Base-by-base conservation (phyloP, 2,329 filamentous ascomycete species). In the Pseudocercospora crystallina region DNA sequence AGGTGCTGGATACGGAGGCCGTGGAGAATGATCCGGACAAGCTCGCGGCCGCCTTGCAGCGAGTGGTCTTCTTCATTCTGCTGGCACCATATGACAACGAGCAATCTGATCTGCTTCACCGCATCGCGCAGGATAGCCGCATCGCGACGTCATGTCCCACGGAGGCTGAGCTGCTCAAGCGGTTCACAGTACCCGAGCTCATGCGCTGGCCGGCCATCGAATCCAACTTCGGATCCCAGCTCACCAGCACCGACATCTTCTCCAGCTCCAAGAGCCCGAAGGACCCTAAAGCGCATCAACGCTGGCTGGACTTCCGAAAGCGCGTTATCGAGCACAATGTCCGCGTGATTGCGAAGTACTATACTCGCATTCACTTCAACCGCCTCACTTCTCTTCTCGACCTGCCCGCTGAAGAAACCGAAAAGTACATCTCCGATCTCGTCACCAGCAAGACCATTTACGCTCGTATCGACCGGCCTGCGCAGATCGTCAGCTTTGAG, bases 271-370 rank as follows among this genome's bases (percentile, higher is more conserved):
- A 86, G 5, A 76, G 57, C 43, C 41, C 50, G 38, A 68, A 79
- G 38, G 90, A 96, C 62, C 80, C 86, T 54, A 92, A 96, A 73
- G 87, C 90, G 26, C 77, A 88, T 71, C 83, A 86, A 71, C 83
- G 94, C 69, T 99, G 92, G 90, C 82, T 94, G 68, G 94, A 96
- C 69, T 78, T 99, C 58, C 89, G 94, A 66, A 97, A 97, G 81
- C 90, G 94, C 46, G 94, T 99, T 56, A 99, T 99, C 65, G 94
- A 99, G 77, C 94, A 99, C 77, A 99, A 99, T 61, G 92, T 99
- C 46, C 89, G 94, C 45, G 94, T 99, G 2, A 84, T 99, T 33
- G 94, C 94, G 64, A 96, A 96, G 74, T 99, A 99, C 80, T 99
- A 99, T 77, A 99, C 94, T 15, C 89, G 94, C 63, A 95, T 99